Percentiles rank a stretch among this genome's conserved stretches.
Conservation (phyloP, 1,284 basidiomycete genomes). For the Spongiforma sp. region DNA sequence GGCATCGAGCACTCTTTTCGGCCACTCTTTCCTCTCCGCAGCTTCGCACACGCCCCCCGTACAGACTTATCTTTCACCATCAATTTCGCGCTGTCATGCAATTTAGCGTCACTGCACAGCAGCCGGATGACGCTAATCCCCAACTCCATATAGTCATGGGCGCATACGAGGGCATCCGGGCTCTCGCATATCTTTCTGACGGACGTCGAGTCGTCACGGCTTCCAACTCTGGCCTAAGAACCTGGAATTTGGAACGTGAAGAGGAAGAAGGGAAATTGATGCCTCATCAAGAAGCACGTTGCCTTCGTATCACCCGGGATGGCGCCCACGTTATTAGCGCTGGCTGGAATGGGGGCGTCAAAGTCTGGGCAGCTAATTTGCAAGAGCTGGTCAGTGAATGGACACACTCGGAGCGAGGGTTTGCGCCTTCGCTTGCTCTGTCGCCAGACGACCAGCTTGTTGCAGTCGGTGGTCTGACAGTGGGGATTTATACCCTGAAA, state of each 20-base stretch:
- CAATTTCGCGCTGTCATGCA: too few species aligned
- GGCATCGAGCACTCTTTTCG: too few species aligned
- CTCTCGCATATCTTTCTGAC: background rate
- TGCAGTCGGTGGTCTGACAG: too few species aligned
- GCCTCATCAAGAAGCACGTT: background rate
- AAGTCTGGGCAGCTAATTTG: background rate
- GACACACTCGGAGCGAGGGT: too few species aligned
- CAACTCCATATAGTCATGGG: background rate
- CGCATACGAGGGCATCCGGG: background rate
- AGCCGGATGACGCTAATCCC: background rate
- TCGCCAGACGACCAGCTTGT: too few species aligned
- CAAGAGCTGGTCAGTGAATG: too few species aligned
- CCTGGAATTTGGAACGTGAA: conserved; percentile 1
- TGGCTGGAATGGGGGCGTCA: background rate
- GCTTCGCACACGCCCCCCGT: too few species aligned
- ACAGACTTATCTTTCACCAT: too few species aligned
- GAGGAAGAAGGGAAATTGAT: background rate
- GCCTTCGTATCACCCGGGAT: background rate
- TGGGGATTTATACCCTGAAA: too few species aligned
- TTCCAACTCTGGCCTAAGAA: background rate
- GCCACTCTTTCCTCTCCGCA: too few species aligned
- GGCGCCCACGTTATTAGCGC: background rate
- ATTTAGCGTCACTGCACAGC: background rate
- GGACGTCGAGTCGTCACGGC: background rate
- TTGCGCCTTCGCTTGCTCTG: too few species aligned